Evolutionary conservation across 352 stramenopile species (phyloP).

Genomic region (Globisporangium nagaii): DNA sequence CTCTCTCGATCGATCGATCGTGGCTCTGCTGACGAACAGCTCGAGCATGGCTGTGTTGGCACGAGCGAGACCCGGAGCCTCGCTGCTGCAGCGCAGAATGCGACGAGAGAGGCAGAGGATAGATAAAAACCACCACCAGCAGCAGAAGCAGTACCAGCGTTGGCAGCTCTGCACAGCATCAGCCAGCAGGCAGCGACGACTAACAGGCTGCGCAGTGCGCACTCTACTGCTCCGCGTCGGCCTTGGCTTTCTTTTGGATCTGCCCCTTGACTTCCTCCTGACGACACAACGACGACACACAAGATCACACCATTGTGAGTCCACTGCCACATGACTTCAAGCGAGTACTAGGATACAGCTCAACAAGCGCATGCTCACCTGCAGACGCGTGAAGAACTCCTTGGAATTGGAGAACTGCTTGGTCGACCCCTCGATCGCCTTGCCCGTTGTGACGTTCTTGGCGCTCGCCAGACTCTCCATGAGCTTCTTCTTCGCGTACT

Average conservation of each 20-base stretch:
- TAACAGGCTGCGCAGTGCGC: not conserved
- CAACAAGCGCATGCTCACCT: constrained; percentile 25
- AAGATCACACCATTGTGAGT: too few species aligned
- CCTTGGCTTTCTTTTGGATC: not conserved
- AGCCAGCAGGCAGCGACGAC: not conserved
- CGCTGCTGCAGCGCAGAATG: not conserved
- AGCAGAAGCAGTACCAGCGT: not conserved
- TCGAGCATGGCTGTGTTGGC: too few species aligned
- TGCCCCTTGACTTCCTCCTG: not conserved
- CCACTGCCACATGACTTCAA: too few species aligned
- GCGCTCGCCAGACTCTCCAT: constrained; percentile 66
- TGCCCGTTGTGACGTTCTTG: constrained; percentile 31
- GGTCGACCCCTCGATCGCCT: constrained; percentile 71
- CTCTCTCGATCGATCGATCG: too few species aligned
- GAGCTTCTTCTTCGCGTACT: constrained; percentile 94
- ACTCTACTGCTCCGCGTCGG: not conserved
- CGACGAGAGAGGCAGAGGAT: not conserved
- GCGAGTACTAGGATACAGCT: not conserved
- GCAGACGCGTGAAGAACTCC: constrained; percentile 78
- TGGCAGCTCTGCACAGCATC: not conserved
- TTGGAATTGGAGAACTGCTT: constrained; percentile 87
- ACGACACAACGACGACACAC: not conserved
- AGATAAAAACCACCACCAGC: not conserved
- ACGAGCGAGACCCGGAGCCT: too few species aligned
- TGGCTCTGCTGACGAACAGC: too few species aligned